phyloP scores from a whole-genome alignment of 164 flowering plant genomes.

The Magnolia sinica region DNA sequence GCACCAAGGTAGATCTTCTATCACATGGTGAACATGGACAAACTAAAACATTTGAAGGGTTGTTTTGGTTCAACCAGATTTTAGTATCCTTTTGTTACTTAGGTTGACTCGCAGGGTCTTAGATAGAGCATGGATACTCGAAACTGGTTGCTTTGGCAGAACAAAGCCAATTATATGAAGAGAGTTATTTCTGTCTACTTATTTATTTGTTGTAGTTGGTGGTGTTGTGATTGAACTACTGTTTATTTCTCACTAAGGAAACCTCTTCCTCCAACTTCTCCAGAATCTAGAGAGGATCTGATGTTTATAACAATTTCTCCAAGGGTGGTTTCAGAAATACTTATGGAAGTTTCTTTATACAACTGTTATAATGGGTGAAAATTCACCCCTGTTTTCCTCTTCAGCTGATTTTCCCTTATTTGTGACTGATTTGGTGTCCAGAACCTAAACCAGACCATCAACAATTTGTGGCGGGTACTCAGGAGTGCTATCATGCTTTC shows the following conservation, averaged over 20 bases:
- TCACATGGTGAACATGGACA: no score
- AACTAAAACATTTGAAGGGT: not conserved
- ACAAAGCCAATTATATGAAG: not conserved
- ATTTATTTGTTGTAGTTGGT: no score
- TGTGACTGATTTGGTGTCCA: slow-evolving; percentile 10
- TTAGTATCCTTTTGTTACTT: not conserved
- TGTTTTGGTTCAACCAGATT: not conserved
- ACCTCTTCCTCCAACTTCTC: not conserved
- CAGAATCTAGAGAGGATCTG: not conserved
- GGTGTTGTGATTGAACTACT: not conserved
- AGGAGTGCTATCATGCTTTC: slow-evolving; percentile 29
- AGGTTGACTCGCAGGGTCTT: not conserved
- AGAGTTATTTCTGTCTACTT: not conserved
- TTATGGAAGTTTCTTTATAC: not conserved
- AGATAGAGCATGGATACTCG: not conserved
- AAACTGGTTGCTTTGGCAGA: not conserved
- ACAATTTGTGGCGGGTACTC: slow-evolving; percentile 23
- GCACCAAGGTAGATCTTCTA: no score
- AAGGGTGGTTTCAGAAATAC: not conserved
- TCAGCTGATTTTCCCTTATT: not conserved
- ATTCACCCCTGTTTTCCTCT: not conserved
- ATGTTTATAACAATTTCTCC: not conserved
- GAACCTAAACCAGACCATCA: slow-evolving; percentile 20
- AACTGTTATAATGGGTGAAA: not conserved
- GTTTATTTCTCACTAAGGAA: not conserved